phyloP scores from a whole-genome alignment of 495 filamentous ascomycete genomes.

The Daldinia caldariorum region DNA sequence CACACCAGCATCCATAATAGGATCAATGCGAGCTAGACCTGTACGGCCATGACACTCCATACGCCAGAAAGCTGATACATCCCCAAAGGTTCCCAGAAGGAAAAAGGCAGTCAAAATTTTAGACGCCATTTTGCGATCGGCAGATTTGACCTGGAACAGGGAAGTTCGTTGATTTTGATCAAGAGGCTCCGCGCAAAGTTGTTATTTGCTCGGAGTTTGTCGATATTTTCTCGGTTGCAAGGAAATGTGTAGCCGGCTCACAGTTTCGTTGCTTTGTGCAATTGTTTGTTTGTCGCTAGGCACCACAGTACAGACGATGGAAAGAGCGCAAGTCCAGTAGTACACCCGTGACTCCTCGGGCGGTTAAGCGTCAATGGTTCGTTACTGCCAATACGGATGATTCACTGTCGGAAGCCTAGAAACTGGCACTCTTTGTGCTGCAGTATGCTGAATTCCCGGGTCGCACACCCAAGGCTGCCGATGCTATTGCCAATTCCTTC shows the following conservation, averaged over 20 bases:
- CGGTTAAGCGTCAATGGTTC: not conserved
- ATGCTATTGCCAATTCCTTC: conserved; percentile 26
- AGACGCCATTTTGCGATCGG: conserved; percentile 45
- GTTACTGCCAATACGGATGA: conserved; percentile 5
- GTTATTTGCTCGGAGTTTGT: not conserved
- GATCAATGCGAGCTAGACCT: conserved; percentile 76
- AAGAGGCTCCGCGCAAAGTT: not conserved
- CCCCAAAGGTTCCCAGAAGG: conserved; percentile 48
- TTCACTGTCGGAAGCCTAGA: conserved; percentile 11
- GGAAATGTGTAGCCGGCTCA: conserved; percentile 36
- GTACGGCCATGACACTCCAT: conserved; percentile 77
- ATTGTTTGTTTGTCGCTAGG: conserved; percentile 17
- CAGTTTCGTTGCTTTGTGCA: conserved; percentile 21
- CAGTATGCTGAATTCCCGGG: conserved; percentile 6
- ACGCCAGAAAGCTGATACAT: conserved; percentile 82
- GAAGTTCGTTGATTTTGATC: not conserved
- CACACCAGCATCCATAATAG: conserved; percentile 68
- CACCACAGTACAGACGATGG: not conserved
- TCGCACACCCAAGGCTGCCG: conserved; percentile 16
- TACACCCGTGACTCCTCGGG: not conserved
- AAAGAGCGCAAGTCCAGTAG: not conserved
- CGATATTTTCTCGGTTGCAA: not conserved
- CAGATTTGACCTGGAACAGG: not conserved
- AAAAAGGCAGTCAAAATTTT: conserved; percentile 41
- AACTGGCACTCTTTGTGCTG: conserved; percentile 1